phyloP scores from a whole-genome alignment of 108 stramenopile genomes.

The Pseudonitzschia multiseries region DNA sequence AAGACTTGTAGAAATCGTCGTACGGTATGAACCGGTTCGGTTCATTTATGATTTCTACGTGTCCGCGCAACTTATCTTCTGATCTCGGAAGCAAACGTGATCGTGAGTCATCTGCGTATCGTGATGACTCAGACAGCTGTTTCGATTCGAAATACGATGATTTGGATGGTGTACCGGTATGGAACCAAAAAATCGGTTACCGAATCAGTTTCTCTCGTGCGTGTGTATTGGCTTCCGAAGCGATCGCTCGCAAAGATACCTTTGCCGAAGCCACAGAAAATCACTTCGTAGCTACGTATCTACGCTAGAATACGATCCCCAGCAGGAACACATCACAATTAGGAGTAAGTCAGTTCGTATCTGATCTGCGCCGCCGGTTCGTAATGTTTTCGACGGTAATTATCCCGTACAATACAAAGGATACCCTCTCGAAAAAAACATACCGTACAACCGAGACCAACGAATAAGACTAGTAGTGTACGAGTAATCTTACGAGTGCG shows the following conservation, averaged over 20 bases:
- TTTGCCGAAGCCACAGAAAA: conserved; percentile 5
- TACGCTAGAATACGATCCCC: background rate
- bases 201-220: conserved; percentile 3
- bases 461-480: too few species aligned
- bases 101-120: background rate
- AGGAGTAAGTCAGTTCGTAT: background rate
- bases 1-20: too few species aligned
- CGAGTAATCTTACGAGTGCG: too few species aligned
- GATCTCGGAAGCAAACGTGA: too few species aligned
- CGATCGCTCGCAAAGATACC: conserved; percentile 2
- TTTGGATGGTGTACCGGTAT: background rate
- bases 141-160: background rate
- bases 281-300: background rate
- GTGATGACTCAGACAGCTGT: conserved; percentile 1
- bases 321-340: background rate
- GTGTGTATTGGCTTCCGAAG: background rate
- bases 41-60: background rate
- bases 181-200: background rate
- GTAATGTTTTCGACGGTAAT: too few species aligned
- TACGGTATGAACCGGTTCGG: too few species aligned
- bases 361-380: background rate
- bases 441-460: background rate
- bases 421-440: background rate
- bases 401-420: too few species aligned
- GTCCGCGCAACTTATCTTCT: background rate